Evolutionary conservation across 2,329 filamentous ascomycete species (phyloP), one percentile per base, ranked within the genome.

Genomic region (Xylariaceae sp.): DNA sequence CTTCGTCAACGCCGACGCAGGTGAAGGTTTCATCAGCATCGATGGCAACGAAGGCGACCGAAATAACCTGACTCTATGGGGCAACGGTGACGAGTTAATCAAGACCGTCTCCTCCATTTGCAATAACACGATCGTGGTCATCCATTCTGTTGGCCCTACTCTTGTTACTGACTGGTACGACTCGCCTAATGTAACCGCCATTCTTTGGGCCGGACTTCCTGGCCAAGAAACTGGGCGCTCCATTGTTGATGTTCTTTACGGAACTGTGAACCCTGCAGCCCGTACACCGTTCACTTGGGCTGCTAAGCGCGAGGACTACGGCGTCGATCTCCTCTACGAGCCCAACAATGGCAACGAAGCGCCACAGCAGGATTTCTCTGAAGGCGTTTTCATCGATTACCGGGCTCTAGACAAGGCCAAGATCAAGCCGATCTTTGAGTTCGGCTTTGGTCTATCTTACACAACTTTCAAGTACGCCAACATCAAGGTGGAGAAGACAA

Each of bases 51-150:
- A 81, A 54, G 94, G 94, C 53, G 93, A 97, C 71, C 87, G 94
- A 47, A 92, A 92, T 66, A 97, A 99, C 74, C 79, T 99, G 30
- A 96, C 92, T 0, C 78, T 96, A 0, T 97, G 93, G 93, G 80
- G 87, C 55, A 81, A 86, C 53, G 92, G 91, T 33, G 91, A 97
- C 47, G 79, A 81, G 0, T 75, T 97, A 50, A 89, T 97, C 73
- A 82, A 88, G 72, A 91, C 88, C 41, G 90, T 96, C 9, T 86
- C 91, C 1, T 79, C 85, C 6, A 69, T 85, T 57, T 92, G 88
- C 78, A 85, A 87, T 75, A 96, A 97, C 80, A 96, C 92, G 10
- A 88, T 97, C 55, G 90, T 97, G 13, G 84, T 97, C 52, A 87
- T 97, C 54, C 93, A 97, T 76, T 91, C 89, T 1, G 83, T 87